phyloP scores from a whole-genome alignment of 2,329 filamentous ascomycete species.

The Trichoderma aggressivum region DNA sequence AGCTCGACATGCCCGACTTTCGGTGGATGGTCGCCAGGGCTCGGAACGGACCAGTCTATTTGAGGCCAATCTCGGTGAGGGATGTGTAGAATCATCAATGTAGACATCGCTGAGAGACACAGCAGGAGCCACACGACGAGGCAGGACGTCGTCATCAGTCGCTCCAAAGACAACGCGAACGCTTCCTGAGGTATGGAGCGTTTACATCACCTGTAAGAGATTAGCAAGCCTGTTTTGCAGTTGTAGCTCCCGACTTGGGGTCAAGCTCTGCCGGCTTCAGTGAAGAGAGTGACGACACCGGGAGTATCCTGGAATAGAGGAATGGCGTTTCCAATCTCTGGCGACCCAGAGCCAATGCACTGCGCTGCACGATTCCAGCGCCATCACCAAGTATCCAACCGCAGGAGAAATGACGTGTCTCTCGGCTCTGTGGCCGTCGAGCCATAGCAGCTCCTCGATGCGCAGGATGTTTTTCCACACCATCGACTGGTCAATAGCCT shows the following conservation, averaged over 20 bases:
- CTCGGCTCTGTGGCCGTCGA: conserved; percentile 36
- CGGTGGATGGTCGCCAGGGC: conserved; percentile 9
- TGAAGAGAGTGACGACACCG: background rate
- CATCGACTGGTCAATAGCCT: background rate
- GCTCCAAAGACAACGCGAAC: background rate
- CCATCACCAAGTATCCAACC: conserved; percentile 37
- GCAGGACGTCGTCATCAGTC: background rate
- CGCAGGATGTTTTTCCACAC: background rate
- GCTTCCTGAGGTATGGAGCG: background rate
- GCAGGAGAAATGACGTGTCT: background rate
- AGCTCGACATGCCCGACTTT: background rate
- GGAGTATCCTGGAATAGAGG: background rate
- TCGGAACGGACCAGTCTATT: conserved; percentile 24
- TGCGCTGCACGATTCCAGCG: conserved; percentile 29
- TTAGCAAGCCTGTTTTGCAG: conserved; percentile 16
- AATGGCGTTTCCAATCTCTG: conserved; percentile 7
- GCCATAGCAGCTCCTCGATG: conserved; percentile 34
- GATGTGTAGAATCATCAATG: conserved; percentile 23
- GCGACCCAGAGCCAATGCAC: conserved; percentile 6
- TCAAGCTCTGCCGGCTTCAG: background rate
- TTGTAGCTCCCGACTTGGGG: background rate
- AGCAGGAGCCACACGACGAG: background rate
- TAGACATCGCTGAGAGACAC: conserved; percentile 16
- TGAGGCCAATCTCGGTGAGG: conserved; percentile 21
- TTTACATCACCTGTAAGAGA: background rate